A percentile compares a stretch with the other conserved stretches of the same genome.
phyloP scores from a whole-genome alignment of 176 grass and related monocot genomes.

The Rhipidocladum racemiflorum region DNA sequence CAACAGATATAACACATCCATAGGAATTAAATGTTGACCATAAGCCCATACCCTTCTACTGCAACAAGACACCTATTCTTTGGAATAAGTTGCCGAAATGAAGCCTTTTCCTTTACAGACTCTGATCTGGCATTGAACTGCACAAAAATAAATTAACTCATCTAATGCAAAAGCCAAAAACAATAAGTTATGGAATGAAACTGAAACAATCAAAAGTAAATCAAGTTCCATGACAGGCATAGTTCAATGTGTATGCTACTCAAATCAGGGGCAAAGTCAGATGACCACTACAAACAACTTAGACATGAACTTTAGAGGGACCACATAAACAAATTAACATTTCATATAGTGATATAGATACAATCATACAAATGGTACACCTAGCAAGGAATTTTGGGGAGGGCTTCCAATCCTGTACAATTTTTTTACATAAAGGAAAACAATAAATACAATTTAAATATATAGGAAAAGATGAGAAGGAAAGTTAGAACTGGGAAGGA shows the following conservation, averaged over 20 bases:
- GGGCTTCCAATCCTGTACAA: background rate
- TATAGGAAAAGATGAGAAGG: too few species aligned
- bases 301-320: background rate
- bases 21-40: background rate
- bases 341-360: background rate
- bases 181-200: background rate
- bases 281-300: background rate
- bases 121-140: slow-evolving; percentile 97
- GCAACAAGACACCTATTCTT: slow-evolving; percentile 82
- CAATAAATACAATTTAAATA: too few species aligned
- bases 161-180: background rate
- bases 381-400: background rate
- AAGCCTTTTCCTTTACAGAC: slow-evolving; percentile 89
- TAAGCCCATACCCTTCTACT: slow-evolving; percentile 78
- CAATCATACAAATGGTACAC: background rate
- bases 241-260: background rate
- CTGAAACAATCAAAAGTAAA: background rate
- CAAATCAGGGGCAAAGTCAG: background rate
- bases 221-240: background rate
- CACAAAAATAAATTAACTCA: slow-evolving; percentile 27
- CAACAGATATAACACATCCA: slow-evolving; percentile 10
- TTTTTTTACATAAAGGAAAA: too few species aligned
- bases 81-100: slow-evolving; percentile 76
- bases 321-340: background rate
- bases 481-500: too few species aligned